phyloP scores from a whole-genome alignment of 305 asterid genomes.

The Coffea humblotiana region DNA sequence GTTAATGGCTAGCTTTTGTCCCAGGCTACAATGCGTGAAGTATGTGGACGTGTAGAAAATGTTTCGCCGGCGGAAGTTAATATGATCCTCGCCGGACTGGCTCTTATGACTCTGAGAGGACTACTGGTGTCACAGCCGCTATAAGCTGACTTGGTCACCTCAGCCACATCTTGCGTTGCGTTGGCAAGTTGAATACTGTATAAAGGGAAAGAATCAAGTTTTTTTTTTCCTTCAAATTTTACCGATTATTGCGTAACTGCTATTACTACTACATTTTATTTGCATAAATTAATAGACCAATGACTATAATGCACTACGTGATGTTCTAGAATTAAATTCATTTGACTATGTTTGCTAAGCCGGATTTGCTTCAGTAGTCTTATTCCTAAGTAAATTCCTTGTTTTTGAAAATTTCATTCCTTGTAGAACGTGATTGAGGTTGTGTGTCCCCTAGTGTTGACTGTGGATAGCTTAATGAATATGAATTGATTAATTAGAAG shows the following conservation, averaged over 20 bases:
- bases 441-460: background rate
- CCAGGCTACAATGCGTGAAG: constrained; percentile 4
- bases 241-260: background rate
- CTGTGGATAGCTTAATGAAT: too few species aligned
- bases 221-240: background rate
- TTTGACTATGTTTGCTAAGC: background rate
- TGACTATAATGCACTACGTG: too few species aligned
- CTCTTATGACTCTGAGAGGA: constrained; percentile 7
- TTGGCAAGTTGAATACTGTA: constrained; percentile 24
- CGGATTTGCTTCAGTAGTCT: background rate
- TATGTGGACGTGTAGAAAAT: constrained; percentile 22
- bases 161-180: constrained; percentile 21
- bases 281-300: background rate
- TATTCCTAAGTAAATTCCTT: background rate
- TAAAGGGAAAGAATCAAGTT: background rate
- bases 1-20: constrained; percentile 10
- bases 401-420: background rate
- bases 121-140: constrained; percentile 16
- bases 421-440: background rate
- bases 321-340: too few species aligned
- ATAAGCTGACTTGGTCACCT: constrained; percentile 18
- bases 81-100: constrained; percentile 23
- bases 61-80: constrained; percentile 14
- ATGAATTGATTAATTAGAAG: background rate
- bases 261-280: background rate